phyloP scores from a whole-genome alignment of 164 flowering plant genomes.

The Umbilicus rupestris region DNA sequence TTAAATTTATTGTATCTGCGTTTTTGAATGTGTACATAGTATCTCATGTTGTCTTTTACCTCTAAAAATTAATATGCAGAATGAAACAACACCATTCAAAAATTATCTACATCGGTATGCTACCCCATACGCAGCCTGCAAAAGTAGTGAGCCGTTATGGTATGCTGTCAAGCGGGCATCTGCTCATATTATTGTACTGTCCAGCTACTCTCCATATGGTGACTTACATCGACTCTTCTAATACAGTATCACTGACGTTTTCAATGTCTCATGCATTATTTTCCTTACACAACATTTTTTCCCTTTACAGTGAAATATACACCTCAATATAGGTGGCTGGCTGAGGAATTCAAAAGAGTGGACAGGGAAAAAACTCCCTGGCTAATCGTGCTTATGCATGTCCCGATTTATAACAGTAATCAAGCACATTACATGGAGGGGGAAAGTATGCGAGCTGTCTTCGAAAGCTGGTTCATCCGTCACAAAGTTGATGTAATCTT shows the following conservation, averaged over 20 bases:
- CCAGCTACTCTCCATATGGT: slow-evolving; percentile 95
- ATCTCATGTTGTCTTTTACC: background rate
- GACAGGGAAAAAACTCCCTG: slow-evolving; percentile 92
- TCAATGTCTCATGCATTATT: background rate
- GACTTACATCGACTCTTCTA: slow-evolving; percentile 17
- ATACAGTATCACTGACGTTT: too few species aligned
- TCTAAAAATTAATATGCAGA: slow-evolving; percentile 28
- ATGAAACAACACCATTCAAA: slow-evolving; percentile 69
- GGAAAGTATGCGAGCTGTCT: slow-evolving; percentile 76
- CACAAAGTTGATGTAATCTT: slow-evolving; percentile 78
- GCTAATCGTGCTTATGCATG: slow-evolving; percentile 94
- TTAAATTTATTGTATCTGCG: background rate
- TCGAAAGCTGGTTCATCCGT: slow-evolving; percentile 61
- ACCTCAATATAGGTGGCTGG: slow-evolving; percentile 76
- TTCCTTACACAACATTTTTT: slow-evolving; percentile 12
- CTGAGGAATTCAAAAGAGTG: slow-evolving; percentile 51
- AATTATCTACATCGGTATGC: slow-evolving; percentile 54
- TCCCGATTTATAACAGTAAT: slow-evolving; percentile 77
- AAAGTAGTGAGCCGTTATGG: slow-evolving; percentile 85
- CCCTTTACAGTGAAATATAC: slow-evolving; percentile 71
- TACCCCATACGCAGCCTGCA: slow-evolving; percentile 59
- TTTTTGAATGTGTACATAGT: background rate
- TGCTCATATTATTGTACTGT: slow-evolving; percentile 86
- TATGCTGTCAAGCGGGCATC: slow-evolving; percentile 91
- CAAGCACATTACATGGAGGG: slow-evolving; percentile 92